These are phyloP conservation scores for Penicillium sp. DNA, from an alignment of 2,329 filamentous ascomycete species.

Conservation along the genomic window DNA sequence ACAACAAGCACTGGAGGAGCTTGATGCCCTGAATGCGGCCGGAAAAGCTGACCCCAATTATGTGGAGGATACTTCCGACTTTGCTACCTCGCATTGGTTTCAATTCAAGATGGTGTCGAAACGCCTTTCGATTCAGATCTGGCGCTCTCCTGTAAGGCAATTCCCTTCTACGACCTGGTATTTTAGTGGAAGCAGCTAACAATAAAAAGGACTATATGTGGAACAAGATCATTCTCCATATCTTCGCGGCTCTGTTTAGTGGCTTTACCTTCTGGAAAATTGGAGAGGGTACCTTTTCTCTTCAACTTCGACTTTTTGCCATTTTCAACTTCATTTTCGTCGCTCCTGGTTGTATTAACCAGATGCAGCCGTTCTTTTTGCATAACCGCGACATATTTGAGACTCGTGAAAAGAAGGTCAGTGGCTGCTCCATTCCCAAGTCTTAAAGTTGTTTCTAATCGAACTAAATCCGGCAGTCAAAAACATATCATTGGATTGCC, in stretches of 20 bases:
- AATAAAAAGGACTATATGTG: conserved; percentile 45
- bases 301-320: conserved; percentile 62
- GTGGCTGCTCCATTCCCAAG: not conserved
- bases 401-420: conserved; percentile 59
- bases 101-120: conserved; percentile 44
- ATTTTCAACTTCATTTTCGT: conserved; percentile 69
- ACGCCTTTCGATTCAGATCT: conserved; percentile 38
- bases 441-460: not conserved
- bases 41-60: conserved; percentile 24
- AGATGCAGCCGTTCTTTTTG: conserved; percentile 64
- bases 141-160: conserved; percentile 38
- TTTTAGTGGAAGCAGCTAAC: conserved; percentile 2
- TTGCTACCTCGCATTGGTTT: conserved; percentile 44
- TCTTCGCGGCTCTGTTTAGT: conserved; percentile 61
- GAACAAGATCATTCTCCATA: conserved; percentile 57
- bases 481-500: conserved; percentile 65
- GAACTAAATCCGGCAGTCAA: conserved; percentile 40
- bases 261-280: conserved; percentile 67
- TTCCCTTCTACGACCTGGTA: too few relatives aligned
- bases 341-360: conserved; percentile 61
- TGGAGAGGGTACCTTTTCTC: conserved; percentile 54
- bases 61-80: conserved; percentile 40
- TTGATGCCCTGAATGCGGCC: conserved; percentile 32
- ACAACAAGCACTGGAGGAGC: conserved; percentile 24
- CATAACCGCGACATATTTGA: conserved; percentile 63